These are phyloP conservation scores for Zygotorulaspora chibaensis DNA, from an alignment of 805 yeast genomes.

Conservation along the genomic window DNA sequence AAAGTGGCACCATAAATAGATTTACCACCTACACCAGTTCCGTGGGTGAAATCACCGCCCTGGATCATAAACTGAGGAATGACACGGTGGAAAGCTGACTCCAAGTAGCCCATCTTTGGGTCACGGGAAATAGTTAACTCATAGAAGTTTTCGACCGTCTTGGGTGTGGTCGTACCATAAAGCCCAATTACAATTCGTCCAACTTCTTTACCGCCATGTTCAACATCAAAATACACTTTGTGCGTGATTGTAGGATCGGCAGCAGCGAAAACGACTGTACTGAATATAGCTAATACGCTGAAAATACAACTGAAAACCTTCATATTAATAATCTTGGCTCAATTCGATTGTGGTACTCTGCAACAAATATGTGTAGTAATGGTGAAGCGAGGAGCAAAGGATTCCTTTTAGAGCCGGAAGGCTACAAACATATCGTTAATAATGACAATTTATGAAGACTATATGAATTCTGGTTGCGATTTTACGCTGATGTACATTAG, in stretches of 20 bases:
- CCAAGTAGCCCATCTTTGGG: constrained; percentile 56
- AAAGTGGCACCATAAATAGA: constrained; percentile 67
- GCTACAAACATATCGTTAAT: background rate
- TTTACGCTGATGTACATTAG: constrained; percentile 31
- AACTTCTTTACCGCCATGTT: constrained; percentile 68
- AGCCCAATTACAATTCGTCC: constrained; percentile 87
- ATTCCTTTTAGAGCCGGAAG: no score
- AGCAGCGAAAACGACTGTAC: constrained; percentile 18
- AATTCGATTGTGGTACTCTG: background rate
- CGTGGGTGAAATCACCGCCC: constrained; percentile 75
- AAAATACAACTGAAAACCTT: constrained; percentile 14
- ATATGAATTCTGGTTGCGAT: constrained; percentile 32
- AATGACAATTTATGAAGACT: constrained; percentile 4
- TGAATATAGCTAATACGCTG: constrained; percentile 13
- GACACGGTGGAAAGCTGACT: constrained; percentile 67
- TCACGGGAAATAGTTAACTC: constrained; percentile 74
- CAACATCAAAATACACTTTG: constrained; percentile 80
- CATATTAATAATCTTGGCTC: constrained; percentile 9
- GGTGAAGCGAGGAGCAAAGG: background rate
- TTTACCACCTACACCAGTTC: constrained; percentile 69
- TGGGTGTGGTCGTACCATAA: constrained; percentile 81
- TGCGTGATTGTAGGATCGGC: constrained; percentile 50
- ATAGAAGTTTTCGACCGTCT: constrained; percentile 85
- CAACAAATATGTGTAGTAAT: background rate
- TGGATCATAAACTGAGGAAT: constrained; percentile 71